Conservation (phyloP, 495 filamentous ascomycete genomes). For the Penicillium egyptiacum region DNA sequence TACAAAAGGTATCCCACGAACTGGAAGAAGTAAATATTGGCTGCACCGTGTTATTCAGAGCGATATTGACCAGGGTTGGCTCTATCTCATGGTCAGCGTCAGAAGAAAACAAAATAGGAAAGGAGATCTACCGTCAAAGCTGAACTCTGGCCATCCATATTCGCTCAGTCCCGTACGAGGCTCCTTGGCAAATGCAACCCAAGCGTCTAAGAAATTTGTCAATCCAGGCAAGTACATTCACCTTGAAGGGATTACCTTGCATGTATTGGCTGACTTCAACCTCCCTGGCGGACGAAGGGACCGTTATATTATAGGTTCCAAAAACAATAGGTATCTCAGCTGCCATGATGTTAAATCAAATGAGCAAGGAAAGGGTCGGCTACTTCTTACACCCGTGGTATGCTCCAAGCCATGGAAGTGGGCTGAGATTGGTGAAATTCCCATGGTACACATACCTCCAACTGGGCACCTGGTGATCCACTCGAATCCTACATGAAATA, state of each 20-base stretch:
- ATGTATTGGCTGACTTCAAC: conserved; percentile 22
- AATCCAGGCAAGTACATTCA: background rate
- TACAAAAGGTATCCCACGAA: background rate
- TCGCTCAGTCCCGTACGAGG: conserved; percentile 36
- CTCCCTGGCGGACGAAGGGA: background rate
- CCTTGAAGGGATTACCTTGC: conserved; percentile 14
- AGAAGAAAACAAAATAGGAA: background rate
- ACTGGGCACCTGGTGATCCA: conserved; percentile 32
- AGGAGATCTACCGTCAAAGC: conserved; percentile 4
- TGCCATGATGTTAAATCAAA: background rate
- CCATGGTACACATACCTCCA: conserved; percentile 54
- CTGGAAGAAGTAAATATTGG: background rate
- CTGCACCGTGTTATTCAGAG: background rate
- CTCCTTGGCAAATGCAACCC: conserved; percentile 51
- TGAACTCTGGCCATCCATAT: conserved; percentile 38
- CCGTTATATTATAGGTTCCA: conserved; percentile 31
- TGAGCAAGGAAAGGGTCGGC: background rate
- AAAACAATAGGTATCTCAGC: conserved; percentile 46
- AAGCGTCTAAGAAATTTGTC: conserved; percentile 36
- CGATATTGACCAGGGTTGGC: conserved; percentile 5
- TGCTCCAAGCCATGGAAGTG: conserved; percentile 47
- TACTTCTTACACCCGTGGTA: conserved; percentile 41
- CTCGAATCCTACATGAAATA: conserved; percentile 7
- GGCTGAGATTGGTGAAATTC: conserved; percentile 46
- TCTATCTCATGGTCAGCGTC: background rate